A percentile compares a stretch with the other conserved stretches of the same genome.
Evolutionary conservation across 2,329 filamentous ascomycete genomes (phyloP).

Genomic region (Aspergillus novoparasiticus): DNA sequence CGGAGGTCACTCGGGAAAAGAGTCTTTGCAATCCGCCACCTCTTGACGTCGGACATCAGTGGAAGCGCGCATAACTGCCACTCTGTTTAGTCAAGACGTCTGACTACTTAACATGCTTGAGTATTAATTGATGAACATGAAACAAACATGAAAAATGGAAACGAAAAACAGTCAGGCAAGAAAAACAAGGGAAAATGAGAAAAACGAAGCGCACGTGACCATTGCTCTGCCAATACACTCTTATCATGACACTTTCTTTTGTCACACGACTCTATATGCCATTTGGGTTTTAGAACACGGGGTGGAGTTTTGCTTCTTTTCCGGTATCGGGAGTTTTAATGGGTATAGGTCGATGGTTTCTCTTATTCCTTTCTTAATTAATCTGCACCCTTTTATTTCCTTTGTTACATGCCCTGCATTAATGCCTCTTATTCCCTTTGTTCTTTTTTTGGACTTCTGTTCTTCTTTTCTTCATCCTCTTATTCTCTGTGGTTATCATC

Average conservation of each 20-base stretch:
- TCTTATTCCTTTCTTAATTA: conserved; percentile 9
- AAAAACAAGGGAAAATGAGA: background rate
- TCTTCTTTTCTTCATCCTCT: conserved; percentile 12
- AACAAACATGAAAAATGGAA: background rate
- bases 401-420: conserved; percentile 8
- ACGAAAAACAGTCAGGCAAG: background rate
- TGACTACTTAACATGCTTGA: background rate
- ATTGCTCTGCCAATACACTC: background rate
- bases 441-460: conserved; percentile 4
- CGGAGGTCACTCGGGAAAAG: conserved; percentile 31
- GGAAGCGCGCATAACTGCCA: conserved; percentile 22
- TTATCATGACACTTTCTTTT: conserved; percentile 11
- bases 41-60: conserved; percentile 19
- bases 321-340: conserved; percentile 16
- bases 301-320: conserved; percentile 20
- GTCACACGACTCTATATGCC: conserved; percentile 8
- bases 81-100: conserved; percentile 4
- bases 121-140: background rate
- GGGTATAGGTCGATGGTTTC: conserved; percentile 12
- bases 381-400: background rate
- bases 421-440: conserved; percentile 1
- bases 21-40: conserved; percentile 11
- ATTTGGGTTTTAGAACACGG: conserved; percentile 21
- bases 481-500: conserved; percentile 28
- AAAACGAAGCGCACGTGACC: background rate